These are phyloP conservation scores for Amniculicola lignicola DNA, from an alignment of 495 filamentous ascomycete genomes.

Conservation along the genomic window DNA sequence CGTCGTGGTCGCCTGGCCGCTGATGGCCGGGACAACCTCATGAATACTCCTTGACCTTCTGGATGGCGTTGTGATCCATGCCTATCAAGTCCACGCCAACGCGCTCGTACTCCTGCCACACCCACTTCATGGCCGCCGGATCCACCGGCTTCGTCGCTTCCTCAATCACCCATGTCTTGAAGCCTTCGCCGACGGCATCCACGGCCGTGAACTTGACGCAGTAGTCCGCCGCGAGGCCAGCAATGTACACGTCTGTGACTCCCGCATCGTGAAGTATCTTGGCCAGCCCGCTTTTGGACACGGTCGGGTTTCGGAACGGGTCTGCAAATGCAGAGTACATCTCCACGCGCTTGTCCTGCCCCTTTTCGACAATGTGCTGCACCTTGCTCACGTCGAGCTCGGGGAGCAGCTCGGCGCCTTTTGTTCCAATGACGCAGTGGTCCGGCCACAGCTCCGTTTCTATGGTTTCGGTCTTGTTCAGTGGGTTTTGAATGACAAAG, in stretches of 20 bases:
- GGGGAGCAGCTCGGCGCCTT: conserved; percentile 69
- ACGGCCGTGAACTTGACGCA: conserved; percentile 81
- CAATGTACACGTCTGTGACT: conserved; percentile 77
- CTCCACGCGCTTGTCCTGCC: conserved; percentile 67
- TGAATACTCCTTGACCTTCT: conserved; percentile 25
- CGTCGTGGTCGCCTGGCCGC: too few species aligned
- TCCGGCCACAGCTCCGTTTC: conserved; percentile 77
- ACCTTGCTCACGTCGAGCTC: conserved; percentile 64
- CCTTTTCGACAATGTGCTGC: conserved; percentile 72
- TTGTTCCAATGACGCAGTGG: conserved; percentile 76
- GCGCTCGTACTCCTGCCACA: conserved; percentile 54
- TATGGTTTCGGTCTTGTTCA: conserved; percentile 60
- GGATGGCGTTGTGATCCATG: conserved; percentile 49
- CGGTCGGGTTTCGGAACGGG: conserved; percentile 59
- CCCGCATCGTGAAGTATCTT: conserved; percentile 51
- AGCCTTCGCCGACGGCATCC: conserved; percentile 74
- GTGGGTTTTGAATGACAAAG: conserved; percentile 61
- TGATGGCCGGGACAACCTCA: too few species aligned
- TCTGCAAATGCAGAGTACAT: conserved; percentile 90
- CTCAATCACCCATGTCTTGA: conserved; percentile 69
- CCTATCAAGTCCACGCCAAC: conserved; percentile 54
- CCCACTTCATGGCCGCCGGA: conserved; percentile 53
- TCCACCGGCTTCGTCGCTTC: conserved; percentile 75
- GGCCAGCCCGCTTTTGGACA: conserved; percentile 54
- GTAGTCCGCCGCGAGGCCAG: conserved; percentile 83